Evolutionary conservation across 495 filamentous ascomycete species (phyloP).

Genomic region (Talaromyces liani): DNA sequence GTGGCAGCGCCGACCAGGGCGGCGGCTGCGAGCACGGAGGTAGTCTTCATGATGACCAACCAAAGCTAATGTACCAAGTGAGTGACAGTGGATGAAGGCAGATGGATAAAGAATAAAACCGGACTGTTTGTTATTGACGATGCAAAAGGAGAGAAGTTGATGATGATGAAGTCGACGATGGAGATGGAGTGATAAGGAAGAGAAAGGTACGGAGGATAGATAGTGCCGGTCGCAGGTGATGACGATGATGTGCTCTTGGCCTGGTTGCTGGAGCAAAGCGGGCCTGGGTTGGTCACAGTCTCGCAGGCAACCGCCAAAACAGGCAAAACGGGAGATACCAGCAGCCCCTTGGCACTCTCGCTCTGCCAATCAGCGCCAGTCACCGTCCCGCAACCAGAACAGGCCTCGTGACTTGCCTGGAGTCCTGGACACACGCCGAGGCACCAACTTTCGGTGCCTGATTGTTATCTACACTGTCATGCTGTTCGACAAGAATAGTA

Average conservation of each 20-base stretch:
- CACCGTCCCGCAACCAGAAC: neutral
- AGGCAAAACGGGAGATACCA: no score
- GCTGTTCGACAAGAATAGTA: no score
- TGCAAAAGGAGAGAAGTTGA: slow-evolving; percentile 14
- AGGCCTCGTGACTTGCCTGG: slow-evolving; percentile 7
- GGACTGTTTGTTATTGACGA: slow-evolving; percentile 4
- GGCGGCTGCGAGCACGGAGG: slow-evolving; percentile 65
- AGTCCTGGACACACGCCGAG: no score
- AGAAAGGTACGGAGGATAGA: slow-evolving; percentile 10
- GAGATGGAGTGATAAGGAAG: slow-evolving; percentile 10
- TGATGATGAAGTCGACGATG: slow-evolving; percentile 3
- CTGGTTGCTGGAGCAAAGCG: slow-evolving; percentile 5
- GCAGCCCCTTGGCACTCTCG: no score
- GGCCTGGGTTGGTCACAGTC: neutral
- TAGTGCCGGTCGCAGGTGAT: slow-evolving; percentile 5
- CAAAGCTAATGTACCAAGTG: slow-evolving; percentile 8
- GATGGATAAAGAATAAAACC: neutral
- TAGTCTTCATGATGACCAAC: slow-evolving; percentile 66
- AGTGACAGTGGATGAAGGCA: slow-evolving; percentile 6
- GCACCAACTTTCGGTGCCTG: slow-evolving; percentile 1
- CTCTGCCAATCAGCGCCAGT: neutral
- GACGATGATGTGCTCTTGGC: neutral
- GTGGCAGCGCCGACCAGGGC: slow-evolving; percentile 76
- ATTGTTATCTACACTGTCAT: neutral
- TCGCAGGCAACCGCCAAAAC: neutral